Percentiles rank a stretch among this genome's conserved stretches.
Conservation (phyloP, 768 basidiomycete genomes). For the Sistotremastrum suecicum region DNA sequence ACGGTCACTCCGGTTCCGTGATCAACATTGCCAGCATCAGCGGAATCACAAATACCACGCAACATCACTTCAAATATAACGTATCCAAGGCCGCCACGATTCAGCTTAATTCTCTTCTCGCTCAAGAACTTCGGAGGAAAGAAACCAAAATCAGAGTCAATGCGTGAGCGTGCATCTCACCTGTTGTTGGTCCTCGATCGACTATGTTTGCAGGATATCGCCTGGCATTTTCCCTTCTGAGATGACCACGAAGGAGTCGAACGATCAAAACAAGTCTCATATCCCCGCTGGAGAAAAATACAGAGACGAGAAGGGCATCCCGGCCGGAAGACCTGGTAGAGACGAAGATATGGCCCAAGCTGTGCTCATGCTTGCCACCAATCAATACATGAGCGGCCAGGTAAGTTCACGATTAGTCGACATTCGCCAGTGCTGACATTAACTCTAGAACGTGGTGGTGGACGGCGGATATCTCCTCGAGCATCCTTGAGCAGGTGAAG, state of each 20-base stretch:
- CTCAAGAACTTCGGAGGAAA: slow-evolving; percentile 19
- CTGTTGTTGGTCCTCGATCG: background rate
- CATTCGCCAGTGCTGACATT: background rate
- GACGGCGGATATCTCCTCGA: slow-evolving; percentile 17
- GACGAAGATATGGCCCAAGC: slow-evolving; percentile 23
- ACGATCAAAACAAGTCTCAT: slow-evolving; percentile 19
- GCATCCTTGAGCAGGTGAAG: slow-evolving; percentile 10
- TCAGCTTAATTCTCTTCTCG: slow-evolving; percentile 21
- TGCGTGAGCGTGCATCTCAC: background rate
- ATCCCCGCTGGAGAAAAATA: slow-evolving; percentile 16
- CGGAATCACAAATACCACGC: slow-evolving; percentile 25
- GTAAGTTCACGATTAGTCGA: slow-evolving; percentile 8
- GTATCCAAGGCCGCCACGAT: slow-evolving; percentile 25
- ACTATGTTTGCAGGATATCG: slow-evolving; percentile 10
- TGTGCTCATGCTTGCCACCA: slow-evolving; percentile 18
- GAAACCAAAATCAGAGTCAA: slow-evolving; percentile 23
- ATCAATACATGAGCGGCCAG: slow-evolving; percentile 23
- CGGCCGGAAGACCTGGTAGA: slow-evolving; percentile 19
- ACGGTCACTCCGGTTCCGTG: slow-evolving; percentile 20
- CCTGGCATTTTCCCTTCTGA: slow-evolving; percentile 24
- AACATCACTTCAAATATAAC: slow-evolving; percentile 33
- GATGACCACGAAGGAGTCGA: slow-evolving; percentile 18
- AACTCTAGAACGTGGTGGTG: slow-evolving; percentile 10
- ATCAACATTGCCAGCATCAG: slow-evolving; percentile 30
- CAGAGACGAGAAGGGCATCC: slow-evolving; percentile 20